Evolutionary conservation across 164 flowering plant species (phyloP).

Genomic region (Vitis rotundifolia): DNA sequence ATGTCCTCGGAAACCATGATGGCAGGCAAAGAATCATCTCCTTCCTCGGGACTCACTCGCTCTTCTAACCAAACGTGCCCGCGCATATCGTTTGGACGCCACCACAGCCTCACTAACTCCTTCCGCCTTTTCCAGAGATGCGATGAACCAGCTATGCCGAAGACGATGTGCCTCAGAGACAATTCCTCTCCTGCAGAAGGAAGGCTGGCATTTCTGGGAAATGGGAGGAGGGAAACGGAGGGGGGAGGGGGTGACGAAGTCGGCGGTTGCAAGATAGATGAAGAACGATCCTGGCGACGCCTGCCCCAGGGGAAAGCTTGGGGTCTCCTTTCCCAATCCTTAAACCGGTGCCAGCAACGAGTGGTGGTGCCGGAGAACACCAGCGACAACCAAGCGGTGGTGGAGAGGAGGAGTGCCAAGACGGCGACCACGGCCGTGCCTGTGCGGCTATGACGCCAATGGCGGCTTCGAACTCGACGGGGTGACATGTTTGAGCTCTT

Average conservation of each 20-base stretch:
- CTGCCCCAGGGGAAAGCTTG: conserved; percentile 17
- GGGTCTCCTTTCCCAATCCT: conserved; percentile 34
- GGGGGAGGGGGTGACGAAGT: background rate
- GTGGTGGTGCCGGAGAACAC: conserved; percentile 48
- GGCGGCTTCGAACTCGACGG: conserved; percentile 19
- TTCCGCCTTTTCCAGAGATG: conserved; percentile 58
- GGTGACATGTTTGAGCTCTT: background rate
- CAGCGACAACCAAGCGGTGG: conserved; percentile 57
- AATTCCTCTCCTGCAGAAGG: conserved; percentile 3
- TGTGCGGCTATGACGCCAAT: conserved; percentile 39
- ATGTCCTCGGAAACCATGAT: conserved; percentile 58
- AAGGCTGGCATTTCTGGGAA: background rate
- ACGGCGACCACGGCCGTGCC: conserved; percentile 38
- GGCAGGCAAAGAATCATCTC: conserved; percentile 39
- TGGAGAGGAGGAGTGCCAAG: conserved; percentile 44
- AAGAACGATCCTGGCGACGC: background rate
- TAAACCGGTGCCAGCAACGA: conserved; percentile 35
- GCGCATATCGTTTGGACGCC: conserved; percentile 54
- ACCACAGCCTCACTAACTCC: conserved; percentile 61
- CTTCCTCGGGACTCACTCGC: conserved; percentile 7
- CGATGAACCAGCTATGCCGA: conserved; percentile 67
- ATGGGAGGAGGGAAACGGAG: background rate
- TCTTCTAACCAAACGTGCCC: conserved; percentile 76
- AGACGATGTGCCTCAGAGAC: conserved; percentile 45
- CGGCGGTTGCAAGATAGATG: conserved; percentile 8